A percentile compares a stretch with the other conserved stretches of the same genome.
Evolutionary conservation across 2,329 filamentous ascomycete species (phyloP).

Genomic region (Lasiodiplodia gonubiensis): DNA sequence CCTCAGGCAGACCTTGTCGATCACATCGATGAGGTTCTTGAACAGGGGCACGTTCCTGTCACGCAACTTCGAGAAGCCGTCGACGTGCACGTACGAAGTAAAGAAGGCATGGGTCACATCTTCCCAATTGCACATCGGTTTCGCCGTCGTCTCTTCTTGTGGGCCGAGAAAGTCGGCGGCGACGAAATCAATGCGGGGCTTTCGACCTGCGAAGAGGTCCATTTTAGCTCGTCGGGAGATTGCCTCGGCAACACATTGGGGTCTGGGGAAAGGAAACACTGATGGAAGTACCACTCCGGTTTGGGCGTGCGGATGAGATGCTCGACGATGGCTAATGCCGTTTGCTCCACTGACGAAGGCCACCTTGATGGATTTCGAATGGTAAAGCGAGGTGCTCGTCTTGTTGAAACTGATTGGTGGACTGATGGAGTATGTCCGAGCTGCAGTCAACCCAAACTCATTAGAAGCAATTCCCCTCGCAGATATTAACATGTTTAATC

Average conservation of each 20-base stretch:
- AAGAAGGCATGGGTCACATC: slow-evolving; percentile 44
- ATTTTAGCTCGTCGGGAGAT: slow-evolving; percentile 5
- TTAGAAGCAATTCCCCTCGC: too few species aligned
- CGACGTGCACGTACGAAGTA: slow-evolving; percentile 42
- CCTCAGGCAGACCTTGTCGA: slow-evolving; percentile 35
- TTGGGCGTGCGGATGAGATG: slow-evolving; percentile 39
- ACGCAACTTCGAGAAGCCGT: slow-evolving; percentile 38
- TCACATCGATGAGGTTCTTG: slow-evolving; percentile 43
- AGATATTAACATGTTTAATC: too few species aligned
- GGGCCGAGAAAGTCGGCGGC: slow-evolving; percentile 41
- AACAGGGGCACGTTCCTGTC: slow-evolving; percentile 41
- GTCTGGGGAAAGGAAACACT: neutral
- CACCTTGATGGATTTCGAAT: slow-evolving; percentile 32
- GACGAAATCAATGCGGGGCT: slow-evolving; percentile 41
- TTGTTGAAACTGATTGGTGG: neutral
- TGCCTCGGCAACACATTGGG: neutral
- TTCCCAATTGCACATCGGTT: slow-evolving; percentile 33
- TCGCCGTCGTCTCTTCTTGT: neutral
- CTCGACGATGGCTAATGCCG: slow-evolving; percentile 46
- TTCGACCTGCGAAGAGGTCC: slow-evolving; percentile 26
- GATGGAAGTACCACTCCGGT: slow-evolving; percentile 2
- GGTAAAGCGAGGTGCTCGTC: neutral
- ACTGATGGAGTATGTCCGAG: neutral
- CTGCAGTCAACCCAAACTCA: neutral
- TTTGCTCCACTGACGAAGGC: slow-evolving; percentile 45